Percentiles rank a stretch among this genome's conserved stretches.
Conservation (phyloP, 768 basidiomycete species). For the Hygrocybe punicea region DNA sequence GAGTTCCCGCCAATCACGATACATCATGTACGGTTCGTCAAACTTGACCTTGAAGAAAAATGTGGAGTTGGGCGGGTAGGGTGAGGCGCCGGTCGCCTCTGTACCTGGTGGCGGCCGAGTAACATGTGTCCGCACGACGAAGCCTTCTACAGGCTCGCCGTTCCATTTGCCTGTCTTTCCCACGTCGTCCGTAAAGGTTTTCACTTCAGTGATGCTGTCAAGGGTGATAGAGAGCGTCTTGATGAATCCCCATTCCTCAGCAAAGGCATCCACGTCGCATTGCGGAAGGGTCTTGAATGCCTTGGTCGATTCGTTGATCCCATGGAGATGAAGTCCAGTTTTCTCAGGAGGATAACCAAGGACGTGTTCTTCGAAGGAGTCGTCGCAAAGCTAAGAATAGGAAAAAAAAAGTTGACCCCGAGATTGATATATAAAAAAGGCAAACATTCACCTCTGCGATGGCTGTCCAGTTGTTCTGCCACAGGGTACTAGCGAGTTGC, state of each 20-base stretch:
- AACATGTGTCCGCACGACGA: slow-evolving; percentile 83
- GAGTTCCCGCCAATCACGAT: slow-evolving; percentile 94
- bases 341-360: slow-evolving; percentile 75
- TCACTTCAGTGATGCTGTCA: slow-evolving; percentile 62
- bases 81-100: slow-evolving; percentile 42
- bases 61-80: slow-evolving; percentile 74
- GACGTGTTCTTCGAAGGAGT: slow-evolving; percentile 96
- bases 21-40: slow-evolving; percentile 98
- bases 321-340: slow-evolving; percentile 91
- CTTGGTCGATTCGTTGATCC: slow-evolving; percentile 69
- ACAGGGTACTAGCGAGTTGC: slow-evolving; percentile 70
- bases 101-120: slow-evolving; percentile 39
- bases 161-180: slow-evolving; percentile 72
- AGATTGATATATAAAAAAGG: too few species aligned
- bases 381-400: slow-evolving; percentile 85
- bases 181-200: slow-evolving; percentile 65
- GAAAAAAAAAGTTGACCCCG: background rate
- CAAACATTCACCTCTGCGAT: slow-evolving; percentile 72
- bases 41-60: slow-evolving; percentile 99
- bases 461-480: slow-evolving; percentile 83
- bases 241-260: slow-evolving; percentile 89
- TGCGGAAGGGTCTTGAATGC: slow-evolving; percentile 72
- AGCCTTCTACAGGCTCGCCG: slow-evolving; percentile 86
- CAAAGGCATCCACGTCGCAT: slow-evolving; percentile 68
- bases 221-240: slow-evolving; percentile 61